A percentile compares a stretch with the other conserved stretches of the same genome.
phyloP scores from a whole-genome alignment of 805 yeast genomes.

The Metschnikowia amazonensis region DNA sequence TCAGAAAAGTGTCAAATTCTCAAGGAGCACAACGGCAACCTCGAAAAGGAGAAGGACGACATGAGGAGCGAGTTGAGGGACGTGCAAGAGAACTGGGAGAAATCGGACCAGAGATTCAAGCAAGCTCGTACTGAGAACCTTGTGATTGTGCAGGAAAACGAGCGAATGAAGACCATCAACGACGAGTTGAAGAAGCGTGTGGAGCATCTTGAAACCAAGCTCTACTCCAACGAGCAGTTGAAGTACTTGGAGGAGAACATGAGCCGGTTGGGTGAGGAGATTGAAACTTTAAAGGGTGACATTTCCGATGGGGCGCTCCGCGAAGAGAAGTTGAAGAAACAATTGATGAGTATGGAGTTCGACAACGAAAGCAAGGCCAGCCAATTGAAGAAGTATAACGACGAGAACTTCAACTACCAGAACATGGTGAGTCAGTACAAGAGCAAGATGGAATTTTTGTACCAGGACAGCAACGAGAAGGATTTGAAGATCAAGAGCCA shows the following conservation, averaged over 20 bases:
- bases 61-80: conserved; percentile 32
- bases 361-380: conserved; percentile 49
- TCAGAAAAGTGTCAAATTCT: conserved; percentile 18
- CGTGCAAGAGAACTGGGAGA: conserved; percentile 26
- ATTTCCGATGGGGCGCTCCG: conserved; percentile 52
- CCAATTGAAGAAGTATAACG: conserved; percentile 50
- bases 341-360: conserved; percentile 50
- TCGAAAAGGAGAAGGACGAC: conserved; percentile 31
- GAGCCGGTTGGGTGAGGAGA: conserved; percentile 46
- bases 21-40: conserved; percentile 32
- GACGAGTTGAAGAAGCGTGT: conserved; percentile 46
- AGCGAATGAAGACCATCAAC: conserved; percentile 55
- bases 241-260: conserved; percentile 60
- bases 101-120: conserved; percentile 29
- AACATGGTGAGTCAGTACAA: conserved; percentile 43
- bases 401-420: conserved; percentile 56
- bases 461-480: conserved; percentile 39
- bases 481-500: conserved; percentile 43
- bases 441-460: conserved; percentile 37
- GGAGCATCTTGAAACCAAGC: conserved; percentile 43
- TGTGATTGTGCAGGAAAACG: conserved; percentile 63
- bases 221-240: conserved; percentile 49
- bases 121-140: conserved; percentile 47
- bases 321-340: conserved; percentile 47
- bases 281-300: conserved; percentile 44